A percentile compares a stretch with the other conserved stretches of the same genome.
Evolutionary conservation across 345 rosid species (phyloP).

Genomic region (Camelina laxa): DNA sequence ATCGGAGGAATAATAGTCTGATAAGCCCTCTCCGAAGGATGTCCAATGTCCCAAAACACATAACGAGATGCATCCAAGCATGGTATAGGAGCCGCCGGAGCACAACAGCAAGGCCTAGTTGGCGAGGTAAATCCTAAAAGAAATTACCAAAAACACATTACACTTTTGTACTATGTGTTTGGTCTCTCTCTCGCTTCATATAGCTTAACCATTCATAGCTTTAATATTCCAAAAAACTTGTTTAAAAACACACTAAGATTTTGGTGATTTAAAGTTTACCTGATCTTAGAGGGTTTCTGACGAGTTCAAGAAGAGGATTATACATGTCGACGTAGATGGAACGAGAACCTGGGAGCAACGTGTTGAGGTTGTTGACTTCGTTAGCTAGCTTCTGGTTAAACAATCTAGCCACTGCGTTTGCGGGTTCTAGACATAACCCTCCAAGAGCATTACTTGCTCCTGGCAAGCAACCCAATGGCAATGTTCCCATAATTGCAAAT

Average conservation of each 20-base stretch:
- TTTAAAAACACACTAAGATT: not conserved
- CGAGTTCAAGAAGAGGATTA: conserved; percentile 16
- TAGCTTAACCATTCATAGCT: conserved; percentile 1
- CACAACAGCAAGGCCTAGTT: conserved; percentile 36
- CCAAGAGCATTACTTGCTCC: conserved; percentile 12
- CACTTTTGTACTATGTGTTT: not conserved
- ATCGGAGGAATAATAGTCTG: conserved; percentile 35
- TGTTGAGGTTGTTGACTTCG: conserved; percentile 22
- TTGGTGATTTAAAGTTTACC: conserved; percentile 10
- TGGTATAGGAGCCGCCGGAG: conserved; percentile 33
- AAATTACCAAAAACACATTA: not conserved
- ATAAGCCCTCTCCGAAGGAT: conserved; percentile 41
- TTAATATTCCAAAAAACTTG: not conserved
- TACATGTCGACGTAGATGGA: conserved; percentile 34
- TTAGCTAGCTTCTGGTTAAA: conserved; percentile 23
- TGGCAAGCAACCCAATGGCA: conserved; percentile 40
- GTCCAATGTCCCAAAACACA: conserved; percentile 45
- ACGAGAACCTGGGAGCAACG: conserved; percentile 34
- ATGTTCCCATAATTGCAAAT: conserved; percentile 30
- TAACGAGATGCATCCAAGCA: conserved; percentile 40
- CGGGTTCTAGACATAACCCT: conserved; percentile 28
- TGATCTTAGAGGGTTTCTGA: conserved; percentile 22
- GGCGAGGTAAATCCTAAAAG: conserved; percentile 34
- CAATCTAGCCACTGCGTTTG: conserved; percentile 21
- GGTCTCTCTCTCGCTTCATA: too few species aligned